These are phyloP conservation scores for Chlorella sp. DNA, from an alignment of 139 green algal genomes.

Conservation along the genomic window DNA sequence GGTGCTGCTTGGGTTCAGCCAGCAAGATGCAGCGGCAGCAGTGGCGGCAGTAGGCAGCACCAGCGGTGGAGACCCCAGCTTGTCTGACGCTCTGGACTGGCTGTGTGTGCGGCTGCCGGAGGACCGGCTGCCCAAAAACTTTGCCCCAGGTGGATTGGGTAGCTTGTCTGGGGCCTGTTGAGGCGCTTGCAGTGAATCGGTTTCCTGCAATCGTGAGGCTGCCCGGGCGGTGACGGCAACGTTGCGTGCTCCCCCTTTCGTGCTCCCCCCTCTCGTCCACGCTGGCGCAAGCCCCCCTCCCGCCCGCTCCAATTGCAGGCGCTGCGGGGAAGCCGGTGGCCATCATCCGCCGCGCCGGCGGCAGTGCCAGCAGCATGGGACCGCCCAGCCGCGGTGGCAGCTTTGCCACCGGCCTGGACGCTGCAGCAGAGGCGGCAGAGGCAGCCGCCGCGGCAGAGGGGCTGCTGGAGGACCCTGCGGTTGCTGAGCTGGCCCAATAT, in stretches of 20 bases:
- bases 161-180: not conserved
- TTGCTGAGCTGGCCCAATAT: slow-evolving; percentile 47
- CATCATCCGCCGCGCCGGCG: slow-evolving; percentile 27
- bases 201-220: not conserved
- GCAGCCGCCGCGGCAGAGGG: not conserved
- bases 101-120: slow-evolving; percentile 71
- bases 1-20: slow-evolving; percentile 61
- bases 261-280: no score
- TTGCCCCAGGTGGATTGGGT: slow-evolving; percentile 52
- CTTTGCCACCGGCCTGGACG: not conserved
- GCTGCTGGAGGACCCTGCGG: slow-evolving; percentile 31
- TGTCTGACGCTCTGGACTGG: slow-evolving; percentile 75
- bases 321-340: slow-evolving; percentile 51
- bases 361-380: not conserved
- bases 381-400: not conserved
- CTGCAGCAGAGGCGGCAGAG: not conserved
- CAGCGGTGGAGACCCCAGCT: not conserved
- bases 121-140: slow-evolving; percentile 66
- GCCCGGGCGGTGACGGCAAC: no score
- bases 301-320: slow-evolving; percentile 3
- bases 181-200: not conserved
- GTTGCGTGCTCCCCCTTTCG: not conserved
- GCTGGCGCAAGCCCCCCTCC: not conserved
- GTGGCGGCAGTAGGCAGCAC: slow-evolving; percentile 11
- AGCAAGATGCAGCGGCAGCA: slow-evolving; percentile 46